Conservation (phyloP, 2,329 filamentous ascomycete species). For the Neofusicoccum ribis region DNA sequence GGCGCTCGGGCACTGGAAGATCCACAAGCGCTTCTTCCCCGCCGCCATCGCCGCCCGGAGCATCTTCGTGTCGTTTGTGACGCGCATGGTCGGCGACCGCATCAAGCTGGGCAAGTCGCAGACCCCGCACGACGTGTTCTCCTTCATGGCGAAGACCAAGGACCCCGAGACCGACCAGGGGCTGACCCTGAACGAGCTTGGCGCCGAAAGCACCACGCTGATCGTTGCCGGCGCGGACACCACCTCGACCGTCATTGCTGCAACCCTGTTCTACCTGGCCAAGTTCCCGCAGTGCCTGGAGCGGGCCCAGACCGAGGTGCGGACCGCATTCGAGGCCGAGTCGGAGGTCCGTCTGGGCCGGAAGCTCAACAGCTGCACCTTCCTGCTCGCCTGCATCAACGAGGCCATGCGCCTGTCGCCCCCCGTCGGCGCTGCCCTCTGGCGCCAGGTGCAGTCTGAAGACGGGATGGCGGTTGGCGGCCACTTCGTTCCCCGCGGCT, state of each 20-base stretch:
- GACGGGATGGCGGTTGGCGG: constrained; percentile 33
- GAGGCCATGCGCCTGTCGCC: constrained; percentile 44
- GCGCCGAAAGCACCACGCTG: constrained; percentile 50
- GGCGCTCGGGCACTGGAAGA: constrained; percentile 4
- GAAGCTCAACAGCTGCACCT: constrained; percentile 36
- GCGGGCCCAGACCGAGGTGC: constrained; percentile 36
- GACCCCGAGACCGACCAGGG: constrained; percentile 48
- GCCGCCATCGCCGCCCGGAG: constrained; percentile 6
- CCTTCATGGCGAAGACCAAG: constrained; percentile 48
- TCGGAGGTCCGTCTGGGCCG: constrained; percentile 41
- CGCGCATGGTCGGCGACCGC: constrained; percentile 4
- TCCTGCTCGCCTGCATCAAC: constrained; percentile 42
- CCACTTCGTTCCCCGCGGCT: constrained; percentile 34
- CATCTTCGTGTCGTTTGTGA: constrained; percentile 11
- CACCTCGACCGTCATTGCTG: constrained; percentile 44
- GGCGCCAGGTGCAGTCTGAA: constrained; percentile 34
- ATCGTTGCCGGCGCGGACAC: constrained; percentile 51
- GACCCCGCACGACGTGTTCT: constrained; percentile 45
- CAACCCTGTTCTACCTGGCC: constrained; percentile 47
- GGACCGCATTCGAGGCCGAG: constrained; percentile 35
- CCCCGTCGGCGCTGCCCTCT: constrained; percentile 40
- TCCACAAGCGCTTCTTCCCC: constrained; percentile 8
- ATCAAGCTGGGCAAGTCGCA: not conserved
- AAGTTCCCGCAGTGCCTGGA: constrained; percentile 39
- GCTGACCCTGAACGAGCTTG: constrained; percentile 48